Evolutionary conservation across 768 basidiomycete species (phyloP).

Genomic region (Paxillus rubicundulus): DNA sequence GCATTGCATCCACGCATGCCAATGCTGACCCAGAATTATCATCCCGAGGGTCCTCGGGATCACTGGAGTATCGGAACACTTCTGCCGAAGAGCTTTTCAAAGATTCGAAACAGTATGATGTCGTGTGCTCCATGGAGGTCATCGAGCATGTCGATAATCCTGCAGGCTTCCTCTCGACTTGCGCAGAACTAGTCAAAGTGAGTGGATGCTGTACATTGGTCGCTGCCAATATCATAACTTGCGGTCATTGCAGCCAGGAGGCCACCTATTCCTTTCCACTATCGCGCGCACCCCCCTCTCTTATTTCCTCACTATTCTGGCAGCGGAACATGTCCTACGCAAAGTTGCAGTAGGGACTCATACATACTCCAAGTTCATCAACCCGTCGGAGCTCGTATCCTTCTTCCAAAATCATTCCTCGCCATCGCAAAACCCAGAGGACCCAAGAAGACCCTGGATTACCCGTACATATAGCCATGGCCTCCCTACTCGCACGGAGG

Average conservation of each 20-base stretch:
- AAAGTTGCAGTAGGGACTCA: constrained; percentile 88
- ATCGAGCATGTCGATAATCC: constrained; percentile 97
- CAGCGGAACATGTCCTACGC: constrained; percentile 80
- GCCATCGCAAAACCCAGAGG: constrained; percentile 6
- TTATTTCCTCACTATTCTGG: constrained; percentile 65
- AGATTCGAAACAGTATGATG: constrained; percentile 71
- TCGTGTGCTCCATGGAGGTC: constrained; percentile 98
- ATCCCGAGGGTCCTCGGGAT: constrained; percentile 12
- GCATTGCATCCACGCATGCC: constrained; percentile 82
- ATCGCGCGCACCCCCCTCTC: constrained; percentile 82
- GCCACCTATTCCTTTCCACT: constrained; percentile 93
- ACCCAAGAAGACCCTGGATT: constrained; percentile 53
- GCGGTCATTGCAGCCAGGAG: constrained; percentile 68
- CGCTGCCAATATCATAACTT: constrained; percentile 4
- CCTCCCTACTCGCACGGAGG: constrained; percentile 59
- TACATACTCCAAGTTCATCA: constrained; percentile 86
- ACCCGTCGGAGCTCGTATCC: constrained; percentile 76
- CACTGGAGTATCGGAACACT: constrained; percentile 65
- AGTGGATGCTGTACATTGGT: constrained; percentile 15
- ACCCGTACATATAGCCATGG: constrained; percentile 45
- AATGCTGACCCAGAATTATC: constrained; percentile 65
- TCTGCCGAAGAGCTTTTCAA: constrained; percentile 73
- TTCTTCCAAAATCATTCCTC: constrained; percentile 71
- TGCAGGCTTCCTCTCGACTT: constrained; percentile 72
- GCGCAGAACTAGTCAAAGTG: constrained; percentile 87